Evolutionary conservation across 148 eudicot species (phyloP), one percentile per base, ranked within the genome.

Genomic region (Dianthus caryophyllus): DNA sequence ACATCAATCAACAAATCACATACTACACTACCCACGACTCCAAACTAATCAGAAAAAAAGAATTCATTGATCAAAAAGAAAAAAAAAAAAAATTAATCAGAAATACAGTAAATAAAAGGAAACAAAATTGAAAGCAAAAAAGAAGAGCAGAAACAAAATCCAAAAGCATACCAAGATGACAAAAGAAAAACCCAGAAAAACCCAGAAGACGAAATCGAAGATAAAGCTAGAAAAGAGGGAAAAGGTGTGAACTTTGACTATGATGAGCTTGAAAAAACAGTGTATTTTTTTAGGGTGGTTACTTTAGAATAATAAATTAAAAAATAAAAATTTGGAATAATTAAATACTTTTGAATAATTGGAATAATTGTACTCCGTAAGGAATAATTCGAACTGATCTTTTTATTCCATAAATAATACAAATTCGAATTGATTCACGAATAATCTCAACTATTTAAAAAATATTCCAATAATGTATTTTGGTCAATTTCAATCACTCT

Each of bases 131-230:
- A 49, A 47, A 47, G n/a, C 27, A n/a, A 26, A 67, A 26, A 18
- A 58, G 20, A 9, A 21, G 30, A 27, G 50, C 15, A 12, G 8
- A 6, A 65, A 65, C 27, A 7, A 47, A 11, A 25, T 46, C 4
- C 30, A 13, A 51, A 43, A 18, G 6, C 17, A 5, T 1, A 47
- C 13, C 0, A 39, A 17, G 1, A 29, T 20, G 16, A 70, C 27
- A n/a, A 12, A 22, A 61, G 21, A 61, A 61, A n/a, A 48, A 46
- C 73, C 73, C 69, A 53, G 25, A 4, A 65, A 51, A 69, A 18
- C 51, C 54, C 25, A 66, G 33, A 56, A 36, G 11, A 15, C 16
- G n/a, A 49, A 41, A 58, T 36, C 7, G 12, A 46, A 67, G 52
- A 56, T 33, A 58, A 60, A 66, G 49, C 17, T 4, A 29, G 20